Evolutionary conservation across 257 asterid genomes (phyloP).

Genomic region (Rubia yunnanensis): DNA sequence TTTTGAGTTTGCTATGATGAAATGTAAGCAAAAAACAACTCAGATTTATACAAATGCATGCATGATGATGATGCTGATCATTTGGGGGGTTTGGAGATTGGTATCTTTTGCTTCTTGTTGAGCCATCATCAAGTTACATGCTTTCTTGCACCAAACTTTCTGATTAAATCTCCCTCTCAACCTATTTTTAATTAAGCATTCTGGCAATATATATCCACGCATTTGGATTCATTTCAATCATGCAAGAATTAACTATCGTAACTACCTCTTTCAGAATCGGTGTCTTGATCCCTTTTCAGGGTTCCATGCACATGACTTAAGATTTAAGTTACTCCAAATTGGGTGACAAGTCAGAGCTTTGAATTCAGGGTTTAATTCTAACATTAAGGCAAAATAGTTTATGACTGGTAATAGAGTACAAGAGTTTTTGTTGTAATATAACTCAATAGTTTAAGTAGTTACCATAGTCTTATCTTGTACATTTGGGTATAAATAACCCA

Average conservation of each 20-base stretch:
- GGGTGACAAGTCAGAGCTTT: slow-evolving; percentile 11
- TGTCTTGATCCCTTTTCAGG: not conserved
- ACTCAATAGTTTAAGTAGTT: too few relatives aligned
- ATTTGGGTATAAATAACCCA: too few relatives aligned
- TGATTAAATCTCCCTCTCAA: slow-evolving; percentile 27
- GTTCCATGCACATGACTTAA: slow-evolving; percentile 13
- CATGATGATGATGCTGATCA: not conserved
- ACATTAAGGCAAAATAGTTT: not conserved
- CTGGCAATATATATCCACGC: not conserved
- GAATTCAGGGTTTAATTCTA: not conserved
- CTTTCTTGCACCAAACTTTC: slow-evolving; percentile 26
- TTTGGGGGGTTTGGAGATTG: slow-evolving; percentile 23
- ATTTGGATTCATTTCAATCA: not conserved
- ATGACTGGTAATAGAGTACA: not conserved
- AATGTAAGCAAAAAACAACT: slow-evolving; percentile 4
- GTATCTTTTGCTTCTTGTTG: slow-evolving; percentile 23
- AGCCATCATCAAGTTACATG: slow-evolving; percentile 20
- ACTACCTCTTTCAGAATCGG: not conserved
- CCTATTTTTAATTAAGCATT: not conserved
- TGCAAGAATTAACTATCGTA: not conserved
- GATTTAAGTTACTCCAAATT: slow-evolving; percentile 12
- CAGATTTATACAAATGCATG: slow-evolving; percentile 6
- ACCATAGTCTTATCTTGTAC: too few relatives aligned
- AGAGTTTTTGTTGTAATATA: too few relatives aligned
- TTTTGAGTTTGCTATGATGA: slow-evolving; percentile 1